These are phyloP conservation scores for Pseudocercospora ulei DNA, from an alignment of 2,329 filamentous ascomycete species.

Conservation along the genomic window DNA sequence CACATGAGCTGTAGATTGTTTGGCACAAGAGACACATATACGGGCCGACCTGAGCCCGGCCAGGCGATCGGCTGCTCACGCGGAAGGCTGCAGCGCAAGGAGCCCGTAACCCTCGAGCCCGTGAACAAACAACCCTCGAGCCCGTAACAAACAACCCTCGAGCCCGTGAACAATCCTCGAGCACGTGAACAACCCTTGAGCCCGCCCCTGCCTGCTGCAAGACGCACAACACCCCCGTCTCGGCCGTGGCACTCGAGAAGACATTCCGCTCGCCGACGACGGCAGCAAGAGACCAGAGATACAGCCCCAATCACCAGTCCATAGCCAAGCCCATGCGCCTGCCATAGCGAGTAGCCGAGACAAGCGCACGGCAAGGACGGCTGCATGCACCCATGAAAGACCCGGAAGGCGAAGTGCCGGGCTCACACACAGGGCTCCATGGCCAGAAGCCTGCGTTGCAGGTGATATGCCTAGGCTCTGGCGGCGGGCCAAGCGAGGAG, in stretches of 20 bases:
- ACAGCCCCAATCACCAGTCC: neutral
- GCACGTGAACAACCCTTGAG: constrained; percentile 14
- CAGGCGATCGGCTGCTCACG: neutral
- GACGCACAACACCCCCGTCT: constrained; percentile 9
- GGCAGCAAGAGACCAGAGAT: neutral
- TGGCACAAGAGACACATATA: neutral
- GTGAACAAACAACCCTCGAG: constrained; percentile 2
- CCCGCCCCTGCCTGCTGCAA: constrained; percentile 10
- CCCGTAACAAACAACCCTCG: constrained; percentile 7
- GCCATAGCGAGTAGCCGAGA: constrained; percentile 13
- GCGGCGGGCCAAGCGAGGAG: constrained; percentile 81
- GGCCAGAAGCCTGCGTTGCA: constrained; percentile 36
- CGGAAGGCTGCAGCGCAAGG: constrained; percentile 1
- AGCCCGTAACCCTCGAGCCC: neutral
- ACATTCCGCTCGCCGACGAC: no score
- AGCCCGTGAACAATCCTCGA: constrained; percentile 1
- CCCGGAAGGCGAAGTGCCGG: constrained; percentile 31
- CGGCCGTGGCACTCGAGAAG: no score
- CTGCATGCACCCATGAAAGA: constrained; percentile 36
- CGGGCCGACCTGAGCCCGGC: neutral
- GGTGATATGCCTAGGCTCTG: constrained; percentile 56
- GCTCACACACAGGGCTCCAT: constrained; percentile 34
- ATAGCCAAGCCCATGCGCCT: constrained; percentile 7
- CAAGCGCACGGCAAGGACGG: constrained; percentile 17
- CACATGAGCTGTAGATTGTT: no score